Evolutionary conservation across 305 asterid species (phyloP).

Genomic region (Lippia alba): DNA sequence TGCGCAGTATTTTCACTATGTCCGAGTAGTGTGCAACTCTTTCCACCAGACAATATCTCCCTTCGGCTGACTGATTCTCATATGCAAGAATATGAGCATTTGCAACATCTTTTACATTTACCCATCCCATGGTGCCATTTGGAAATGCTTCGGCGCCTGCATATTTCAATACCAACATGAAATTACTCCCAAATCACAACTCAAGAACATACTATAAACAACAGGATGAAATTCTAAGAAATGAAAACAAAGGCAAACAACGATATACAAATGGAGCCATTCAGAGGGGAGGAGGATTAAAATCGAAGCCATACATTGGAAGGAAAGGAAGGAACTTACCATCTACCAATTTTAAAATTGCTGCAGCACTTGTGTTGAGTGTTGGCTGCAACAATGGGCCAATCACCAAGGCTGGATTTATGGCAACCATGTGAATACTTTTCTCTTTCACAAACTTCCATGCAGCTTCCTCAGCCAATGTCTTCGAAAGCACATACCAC

Average conservation of each 20-base stretch:
- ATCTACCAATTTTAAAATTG: constrained; percentile 58
- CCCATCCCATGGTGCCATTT: constrained; percentile 51
- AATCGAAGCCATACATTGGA: neutral
- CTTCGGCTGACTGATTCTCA: constrained; percentile 50
- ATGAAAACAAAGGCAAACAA: neutral
- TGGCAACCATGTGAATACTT: constrained; percentile 62
- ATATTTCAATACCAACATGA: constrained; percentile 14
- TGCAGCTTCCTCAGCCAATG: constrained; percentile 87
- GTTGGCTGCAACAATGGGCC: constrained; percentile 82
- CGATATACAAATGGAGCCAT: neutral
- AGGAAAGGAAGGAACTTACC: constrained; percentile 42
- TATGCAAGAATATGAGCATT: constrained; percentile 50
- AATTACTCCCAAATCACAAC: constrained; percentile 15
- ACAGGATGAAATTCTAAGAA: neutral
- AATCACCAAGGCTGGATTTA: constrained; percentile 76
- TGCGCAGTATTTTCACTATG: constrained; percentile 47
- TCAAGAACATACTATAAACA: neutral
- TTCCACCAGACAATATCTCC: constrained; percentile 58
- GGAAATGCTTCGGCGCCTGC: constrained; percentile 62
- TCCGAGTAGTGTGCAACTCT: constrained; percentile 53
- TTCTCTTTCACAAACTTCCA: constrained; percentile 77
- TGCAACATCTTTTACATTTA: constrained; percentile 56
- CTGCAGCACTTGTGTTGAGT: constrained; percentile 67
- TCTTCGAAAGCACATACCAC: constrained; percentile 82
- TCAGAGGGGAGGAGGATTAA: neutral